Base-by-base conservation (phyloP, 768 basidiomycete species). In the Tricholoma saponaceum region DNA sequence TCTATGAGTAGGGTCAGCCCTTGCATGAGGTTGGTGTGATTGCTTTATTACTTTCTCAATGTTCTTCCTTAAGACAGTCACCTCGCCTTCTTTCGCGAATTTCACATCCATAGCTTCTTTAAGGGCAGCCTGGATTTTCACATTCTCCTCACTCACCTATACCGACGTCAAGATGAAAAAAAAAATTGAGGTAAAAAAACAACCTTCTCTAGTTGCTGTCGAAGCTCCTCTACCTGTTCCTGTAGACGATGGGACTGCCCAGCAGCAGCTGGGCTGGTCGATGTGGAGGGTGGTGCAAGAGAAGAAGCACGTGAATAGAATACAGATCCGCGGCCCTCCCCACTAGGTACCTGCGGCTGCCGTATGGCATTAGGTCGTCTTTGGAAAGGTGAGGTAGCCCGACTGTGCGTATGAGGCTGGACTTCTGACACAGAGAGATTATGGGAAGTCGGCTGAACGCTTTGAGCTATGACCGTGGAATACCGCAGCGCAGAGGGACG, bases 41-140 rank as follows among this genome's bases (percentile, higher is more conserved):
- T 25, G 20, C 13, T 5, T 22, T 49, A 61, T 52, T 63, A 87
- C 90, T 78, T 86, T 87, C 62, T 89, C 85, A 9, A 87, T 79
- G n/a, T 70, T 79, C 61, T 82, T 83, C 61, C 89, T 76, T 52
- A 92, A 67, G 39, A 86, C 82, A 14, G 77, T 77, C 5, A 87
- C 87, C 72, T 92, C 89, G 5, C 90, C 90, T 28, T 87, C 84
- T 65, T 85, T 89, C 30, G 76, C 70, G 39, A 83, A 74, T 58
- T 78, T 83, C 7, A 73, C 76, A 49, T 83, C 79, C 50, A 74
- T 67, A 3, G 83, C 83, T 37, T 75, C 74, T 58, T 79, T 73
- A 49, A 85, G 67, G 1, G 76, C 75, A 23, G 67, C 58, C 55
- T 79, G 78, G 18, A 82, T 73, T 57, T 74, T 72, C 37, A 72